Percentiles rank a stretch among this genome's conserved stretches.
phyloP scores from a whole-genome alignment of 768 basidiomycete species.

The Dictyophora rubrovolvata region DNA sequence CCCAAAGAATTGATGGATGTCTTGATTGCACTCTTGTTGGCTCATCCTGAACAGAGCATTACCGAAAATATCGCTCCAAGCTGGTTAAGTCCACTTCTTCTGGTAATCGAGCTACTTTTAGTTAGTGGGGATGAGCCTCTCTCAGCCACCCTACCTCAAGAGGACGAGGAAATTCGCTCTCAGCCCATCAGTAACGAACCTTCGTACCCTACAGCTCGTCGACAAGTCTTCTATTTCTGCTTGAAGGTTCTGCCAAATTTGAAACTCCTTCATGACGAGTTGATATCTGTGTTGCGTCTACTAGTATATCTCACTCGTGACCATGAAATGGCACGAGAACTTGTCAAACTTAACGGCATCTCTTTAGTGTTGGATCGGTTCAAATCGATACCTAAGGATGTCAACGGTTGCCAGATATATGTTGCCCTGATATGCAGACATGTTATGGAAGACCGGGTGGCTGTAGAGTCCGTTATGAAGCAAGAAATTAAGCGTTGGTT shows the following conservation, averaged over 20 bases:
- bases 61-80: conserved; percentile 54
- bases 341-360: conserved; percentile 61
- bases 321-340: conserved; percentile 48
- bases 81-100: conserved; percentile 81
- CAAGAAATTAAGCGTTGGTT: conserved; percentile 79
- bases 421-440: conserved; percentile 87
- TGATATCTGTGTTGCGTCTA: conserved; percentile 71
- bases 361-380: conserved; percentile 55
- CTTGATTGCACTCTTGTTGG: conserved; percentile 55
- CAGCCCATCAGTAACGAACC: conserved; percentile 38
- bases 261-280: conserved; percentile 65
- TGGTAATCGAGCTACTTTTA: conserved; percentile 79
- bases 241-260: conserved; percentile 57
- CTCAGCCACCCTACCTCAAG: conserved; percentile 53
- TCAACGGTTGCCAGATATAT: conserved; percentile 64
- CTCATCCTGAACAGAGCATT: conserved; percentile 40
- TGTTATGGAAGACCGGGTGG: conserved; percentile 65
- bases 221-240: conserved; percentile 66
- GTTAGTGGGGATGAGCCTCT: conserved; percentile 66
- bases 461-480: conserved; percentile 63
- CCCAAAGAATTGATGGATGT: conserved; percentile 55
- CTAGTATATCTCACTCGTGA: conserved; percentile 80
- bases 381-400: conserved; percentile 43
- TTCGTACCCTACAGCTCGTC: conserved; percentile 47
- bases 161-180: conserved; percentile 47